A percentile compares a stretch with the other conserved stretches of the same genome.
These are phyloP conservation scores for Lactarius sp. DNA, from an alignment of 768 basidiomycete species.

Conservation along the genomic window DNA sequence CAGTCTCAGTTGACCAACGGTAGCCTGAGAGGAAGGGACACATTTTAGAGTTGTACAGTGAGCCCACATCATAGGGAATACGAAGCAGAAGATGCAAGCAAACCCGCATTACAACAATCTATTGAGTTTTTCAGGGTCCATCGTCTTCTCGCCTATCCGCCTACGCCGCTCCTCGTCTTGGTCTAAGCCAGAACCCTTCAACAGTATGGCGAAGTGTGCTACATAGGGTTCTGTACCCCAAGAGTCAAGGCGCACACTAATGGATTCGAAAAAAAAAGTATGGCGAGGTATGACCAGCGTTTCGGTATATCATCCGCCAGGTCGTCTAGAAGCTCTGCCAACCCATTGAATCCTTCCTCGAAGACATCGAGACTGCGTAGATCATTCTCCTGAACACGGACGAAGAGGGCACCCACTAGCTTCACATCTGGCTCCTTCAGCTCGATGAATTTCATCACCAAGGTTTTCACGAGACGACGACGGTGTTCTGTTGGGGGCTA, in stretches of 20 bases:
- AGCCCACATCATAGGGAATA: conserved; percentile 9
- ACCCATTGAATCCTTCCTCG: conserved; percentile 66
- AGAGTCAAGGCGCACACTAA: too few species aligned
- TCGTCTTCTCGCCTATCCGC: conserved; percentile 56
- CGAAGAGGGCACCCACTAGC: conserved; percentile 73
- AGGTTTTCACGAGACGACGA: conserved; percentile 62
- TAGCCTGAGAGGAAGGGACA: conserved; percentile 1
- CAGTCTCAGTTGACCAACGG: too few species aligned
- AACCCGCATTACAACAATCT: conserved; percentile 16
- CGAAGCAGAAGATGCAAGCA: conserved; percentile 13
- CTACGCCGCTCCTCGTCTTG: conserved; percentile 51
- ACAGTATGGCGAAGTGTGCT: conserved; percentile 68
- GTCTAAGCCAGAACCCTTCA: conserved; percentile 61
- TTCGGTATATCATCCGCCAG: conserved; percentile 87
- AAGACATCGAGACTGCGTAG: conserved; percentile 57
- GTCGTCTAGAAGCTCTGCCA: conserved; percentile 80
- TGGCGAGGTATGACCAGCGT: conserved; percentile 70
- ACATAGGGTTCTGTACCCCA: too few species aligned
- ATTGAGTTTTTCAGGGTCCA: conserved; percentile 56
- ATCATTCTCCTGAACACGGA: conserved; percentile 52
- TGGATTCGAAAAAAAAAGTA: too few species aligned
- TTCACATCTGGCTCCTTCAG: conserved; percentile 76
- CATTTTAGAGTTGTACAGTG: conserved; percentile 20
- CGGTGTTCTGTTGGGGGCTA: conserved; percentile 57
- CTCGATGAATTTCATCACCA: conserved; percentile 71